These are phyloP conservation scores for Neoconidiobolus thromboides DNA, from an alignment of 371 early-diverging fungal species.

Conservation along the genomic window DNA sequence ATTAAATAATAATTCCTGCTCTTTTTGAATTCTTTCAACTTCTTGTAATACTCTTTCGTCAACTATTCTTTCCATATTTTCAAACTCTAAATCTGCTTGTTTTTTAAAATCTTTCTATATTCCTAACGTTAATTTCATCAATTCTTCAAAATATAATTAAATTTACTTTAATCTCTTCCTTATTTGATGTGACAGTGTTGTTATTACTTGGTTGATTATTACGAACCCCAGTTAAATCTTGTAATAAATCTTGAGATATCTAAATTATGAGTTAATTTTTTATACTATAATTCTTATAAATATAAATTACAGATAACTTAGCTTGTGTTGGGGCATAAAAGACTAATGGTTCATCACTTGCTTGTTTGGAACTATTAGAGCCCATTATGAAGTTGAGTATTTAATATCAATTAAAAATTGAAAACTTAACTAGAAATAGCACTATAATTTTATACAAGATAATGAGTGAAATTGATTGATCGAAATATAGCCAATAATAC, in stretches of 20 bases:
- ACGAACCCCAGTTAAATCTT: no score
- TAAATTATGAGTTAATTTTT: not conserved
- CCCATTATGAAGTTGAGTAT: not conserved
- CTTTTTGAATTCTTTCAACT: not conserved
- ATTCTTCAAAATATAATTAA: no score
- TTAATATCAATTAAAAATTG: no score
- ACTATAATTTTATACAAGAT: no score
- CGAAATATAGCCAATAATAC: no score
- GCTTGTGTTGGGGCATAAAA: not conserved
- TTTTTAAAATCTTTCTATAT: not conserved
- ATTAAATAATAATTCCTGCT: not conserved
- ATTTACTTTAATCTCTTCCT: no score
- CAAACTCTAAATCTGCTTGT: not conserved
- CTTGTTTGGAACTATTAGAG: not conserved
- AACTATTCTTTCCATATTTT: not conserved
- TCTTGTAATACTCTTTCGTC: not conserved
- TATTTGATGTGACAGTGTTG: no score
- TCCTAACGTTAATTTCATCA: not conserved
- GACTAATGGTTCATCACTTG: not conserved
- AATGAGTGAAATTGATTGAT: no score
- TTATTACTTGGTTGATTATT: no score
- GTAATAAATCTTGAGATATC: no score
- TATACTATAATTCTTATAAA: not conserved
- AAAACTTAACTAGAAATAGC: no score
- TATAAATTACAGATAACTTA: not conserved